Conservation (phyloP, 768 basidiomycete species). For the Naematelia aurantialba region DNA sequence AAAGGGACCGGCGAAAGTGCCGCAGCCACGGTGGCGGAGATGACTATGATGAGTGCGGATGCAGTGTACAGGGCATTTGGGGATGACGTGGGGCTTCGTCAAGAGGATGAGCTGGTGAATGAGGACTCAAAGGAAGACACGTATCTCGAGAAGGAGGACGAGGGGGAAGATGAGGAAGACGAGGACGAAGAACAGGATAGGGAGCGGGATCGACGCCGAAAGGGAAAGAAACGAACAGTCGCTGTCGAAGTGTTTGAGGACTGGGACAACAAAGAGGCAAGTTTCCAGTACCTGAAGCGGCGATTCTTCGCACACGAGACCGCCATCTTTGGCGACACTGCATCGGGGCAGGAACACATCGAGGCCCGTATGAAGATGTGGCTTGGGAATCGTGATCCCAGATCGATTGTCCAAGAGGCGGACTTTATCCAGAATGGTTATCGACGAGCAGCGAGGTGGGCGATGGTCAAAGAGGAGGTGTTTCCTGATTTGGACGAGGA, state of each 20-base stretch:
- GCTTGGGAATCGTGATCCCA: constrained; percentile 28
- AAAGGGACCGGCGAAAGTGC: background rate
- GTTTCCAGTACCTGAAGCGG: constrained; percentile 16
- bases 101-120: background rate
- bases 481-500: constrained; percentile 44
- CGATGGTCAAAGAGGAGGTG: constrained; percentile 21
- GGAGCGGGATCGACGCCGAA: background rate
- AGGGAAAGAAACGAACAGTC: constrained; percentile 10
- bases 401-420: constrained; percentile 26
- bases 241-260: constrained; percentile 21
- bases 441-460: constrained; percentile 19
- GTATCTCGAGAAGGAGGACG: background rate
- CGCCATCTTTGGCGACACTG: constrained; percentile 11
- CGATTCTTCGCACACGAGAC: constrained; percentile 24
- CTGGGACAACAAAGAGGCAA: constrained; percentile 32
- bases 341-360: constrained; percentile 10
- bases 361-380: constrained; percentile 24
- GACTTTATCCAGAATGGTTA: constrained; percentile 26
- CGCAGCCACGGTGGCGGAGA: background rate
- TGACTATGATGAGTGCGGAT: background rate
- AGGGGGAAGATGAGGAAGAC: constrained; percentile 10
- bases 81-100: background rate
- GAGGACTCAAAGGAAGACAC: constrained; percentile 2
- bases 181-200: constrained; percentile 17
- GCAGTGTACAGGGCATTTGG: background rate